phyloP scores from a whole-genome alignment of 2,329 filamentous ascomycete species.

The Triangularia verruculosa region DNA sequence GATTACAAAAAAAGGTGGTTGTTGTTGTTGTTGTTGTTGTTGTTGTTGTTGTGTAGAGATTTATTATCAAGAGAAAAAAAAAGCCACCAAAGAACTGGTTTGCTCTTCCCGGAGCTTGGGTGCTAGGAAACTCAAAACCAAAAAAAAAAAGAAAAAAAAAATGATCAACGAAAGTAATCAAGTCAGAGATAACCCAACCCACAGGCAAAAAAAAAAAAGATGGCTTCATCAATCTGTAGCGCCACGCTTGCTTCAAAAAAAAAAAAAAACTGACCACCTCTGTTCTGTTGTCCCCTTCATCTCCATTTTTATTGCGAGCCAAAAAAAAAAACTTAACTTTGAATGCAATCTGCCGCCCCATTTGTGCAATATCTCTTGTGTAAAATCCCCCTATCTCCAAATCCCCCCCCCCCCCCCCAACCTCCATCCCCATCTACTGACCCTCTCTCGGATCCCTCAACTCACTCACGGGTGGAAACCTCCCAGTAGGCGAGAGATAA shows the following conservation, averaged over 20 bases:
- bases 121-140: neutral
- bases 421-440: neutral
- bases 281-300: neutral
- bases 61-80: neutral
- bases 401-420: neutral
- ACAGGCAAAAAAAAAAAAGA: neutral
- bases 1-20: too few species aligned
- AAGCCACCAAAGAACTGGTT: neutral
- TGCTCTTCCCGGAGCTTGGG: too few species aligned
- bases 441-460: neutral
- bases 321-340: too few species aligned
- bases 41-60: too few species aligned
- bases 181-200: neutral
- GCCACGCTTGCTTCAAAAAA: neutral
- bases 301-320: neutral
- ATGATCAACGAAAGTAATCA: neutral
- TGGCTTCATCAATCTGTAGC: neutral
- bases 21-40: too few species aligned
- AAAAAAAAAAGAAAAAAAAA: neutral
- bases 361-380: neutral
- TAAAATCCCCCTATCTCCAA: too few species aligned
- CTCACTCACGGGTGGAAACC: neutral
- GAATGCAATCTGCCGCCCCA: neutral
- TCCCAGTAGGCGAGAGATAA: slow-evolving; percentile 14
- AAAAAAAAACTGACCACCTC: neutral